These are phyloP conservation scores for Rhododendron simsii DNA, from an alignment of 148 eudicot species.

Conservation along the genomic window DNA sequence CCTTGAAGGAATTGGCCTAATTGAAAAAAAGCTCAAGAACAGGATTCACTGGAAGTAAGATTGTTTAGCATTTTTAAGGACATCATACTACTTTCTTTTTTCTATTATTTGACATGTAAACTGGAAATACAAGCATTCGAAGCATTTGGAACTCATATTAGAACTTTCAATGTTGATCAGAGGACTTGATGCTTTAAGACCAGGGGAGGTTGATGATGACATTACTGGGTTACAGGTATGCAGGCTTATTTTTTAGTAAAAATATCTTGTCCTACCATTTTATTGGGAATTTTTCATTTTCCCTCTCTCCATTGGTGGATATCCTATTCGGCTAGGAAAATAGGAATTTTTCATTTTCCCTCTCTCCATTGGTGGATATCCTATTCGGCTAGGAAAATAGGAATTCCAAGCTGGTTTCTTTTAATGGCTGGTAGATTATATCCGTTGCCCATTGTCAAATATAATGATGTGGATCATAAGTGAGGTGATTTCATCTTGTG, in stretches of 20 bases:
- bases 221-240: constrained; percentile 64
- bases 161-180: constrained; percentile 40
- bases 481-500: background rate
- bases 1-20: constrained; percentile 96
- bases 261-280: background rate
- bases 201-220: constrained; percentile 65
- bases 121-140: background rate
- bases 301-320: background rate
- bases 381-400: background rate
- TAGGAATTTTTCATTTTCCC: background rate
- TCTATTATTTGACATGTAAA: background rate
- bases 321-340: background rate
- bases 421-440: background rate
- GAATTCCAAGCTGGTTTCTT: background rate
- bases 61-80: background rate
- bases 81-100: background rate
- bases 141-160: constrained; percentile 13
- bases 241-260: background rate
- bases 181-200: constrained; percentile 81
- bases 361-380: background rate
- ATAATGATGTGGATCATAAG: background rate
- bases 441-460: background rate
- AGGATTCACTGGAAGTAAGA: constrained; percentile 97
- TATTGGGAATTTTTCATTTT: background rate
- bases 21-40: constrained; percentile 95